A percentile compares a stretch with the other conserved stretches of the same genome.
Evolutionary conservation across 2,329 filamentous ascomycete genomes (phyloP).

Genomic region (Aspergillus fructus): DNA sequence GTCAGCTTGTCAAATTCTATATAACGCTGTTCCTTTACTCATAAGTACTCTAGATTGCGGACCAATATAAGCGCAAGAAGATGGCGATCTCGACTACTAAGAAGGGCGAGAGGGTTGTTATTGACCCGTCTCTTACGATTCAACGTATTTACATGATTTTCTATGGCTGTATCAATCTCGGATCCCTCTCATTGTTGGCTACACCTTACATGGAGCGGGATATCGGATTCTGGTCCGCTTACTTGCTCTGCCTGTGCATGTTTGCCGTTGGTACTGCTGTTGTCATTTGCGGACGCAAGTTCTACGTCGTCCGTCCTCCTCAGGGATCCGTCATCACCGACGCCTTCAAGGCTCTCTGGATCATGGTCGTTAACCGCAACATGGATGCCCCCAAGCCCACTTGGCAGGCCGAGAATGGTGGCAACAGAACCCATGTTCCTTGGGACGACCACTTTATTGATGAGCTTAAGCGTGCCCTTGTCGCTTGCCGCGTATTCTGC

Average conservation of each 20-base stretch:
- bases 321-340: conserved; percentile 66
- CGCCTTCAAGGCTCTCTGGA: conserved; percentile 62
- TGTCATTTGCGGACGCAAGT: conserved; percentile 48
- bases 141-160: conserved; percentile 73
- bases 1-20: not conserved
- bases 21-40: not conserved
- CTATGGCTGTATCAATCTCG: conserved; percentile 72
- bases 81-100: conserved; percentile 47
- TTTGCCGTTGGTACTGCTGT: conserved; percentile 63
- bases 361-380: conserved; percentile 52
- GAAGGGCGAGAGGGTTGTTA: conserved; percentile 58
- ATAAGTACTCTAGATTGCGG: conserved; percentile 51
- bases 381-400: conserved; percentile 66
- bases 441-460: conserved; percentile 73
- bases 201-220: conserved; percentile 68
- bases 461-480: conserved; percentile 65
- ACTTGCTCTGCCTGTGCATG: conserved; percentile 60
- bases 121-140: conserved; percentile 66
- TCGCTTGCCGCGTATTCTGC: conserved; percentile 70
- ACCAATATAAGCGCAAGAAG: conserved; percentile 62
- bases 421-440: conserved; percentile 40
- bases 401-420: conserved; percentile 57
- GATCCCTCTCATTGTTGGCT: conserved; percentile 65
- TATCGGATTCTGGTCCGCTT: conserved; percentile 67
- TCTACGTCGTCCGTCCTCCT: conserved; percentile 50